Evolutionary conservation across 192 early-diverging fungal genomes (phyloP).

Genomic region (Coemansia furcata): DNA sequence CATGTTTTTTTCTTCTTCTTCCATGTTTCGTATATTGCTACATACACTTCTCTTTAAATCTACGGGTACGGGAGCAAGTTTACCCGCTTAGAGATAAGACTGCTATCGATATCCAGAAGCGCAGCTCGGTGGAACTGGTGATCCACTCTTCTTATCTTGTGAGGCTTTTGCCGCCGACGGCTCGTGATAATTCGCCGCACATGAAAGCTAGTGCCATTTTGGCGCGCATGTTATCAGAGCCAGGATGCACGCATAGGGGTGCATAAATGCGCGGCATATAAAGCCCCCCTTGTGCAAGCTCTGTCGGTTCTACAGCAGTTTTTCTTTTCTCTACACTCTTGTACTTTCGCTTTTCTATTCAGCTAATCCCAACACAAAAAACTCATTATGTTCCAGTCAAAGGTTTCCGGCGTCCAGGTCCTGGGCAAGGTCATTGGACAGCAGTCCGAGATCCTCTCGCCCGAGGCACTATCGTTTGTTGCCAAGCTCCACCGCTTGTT

Average conservation of each 20-base stretch:
- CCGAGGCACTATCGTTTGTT: slow-evolving; percentile 79
- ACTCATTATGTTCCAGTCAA: slow-evolving; percentile 42
- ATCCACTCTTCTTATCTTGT: neutral
- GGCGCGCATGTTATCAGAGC: neutral
- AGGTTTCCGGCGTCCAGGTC: slow-evolving; percentile 70
- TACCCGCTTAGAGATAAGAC: neutral
- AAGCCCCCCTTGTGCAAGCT: neutral
- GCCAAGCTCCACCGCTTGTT: slow-evolving; percentile 89
- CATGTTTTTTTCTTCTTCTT: neutral
- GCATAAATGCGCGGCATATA: neutral
- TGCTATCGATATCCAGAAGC: neutral
- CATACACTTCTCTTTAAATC: neutral
- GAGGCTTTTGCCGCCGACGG: neutral
- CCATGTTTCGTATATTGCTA: neutral
- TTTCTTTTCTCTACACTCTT: slow-evolving; percentile 4
- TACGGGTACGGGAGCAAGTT: neutral
- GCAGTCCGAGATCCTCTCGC: slow-evolving; percentile 77
- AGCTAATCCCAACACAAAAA: neutral
- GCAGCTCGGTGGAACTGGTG: slow-evolving; percentile 3
- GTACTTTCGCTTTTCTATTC: neutral
- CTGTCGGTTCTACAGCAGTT: neutral
- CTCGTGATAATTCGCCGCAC: slow-evolving; percentile 1
- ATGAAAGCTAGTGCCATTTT: neutral
- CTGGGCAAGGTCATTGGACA: slow-evolving; percentile 64
- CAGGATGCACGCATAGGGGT: neutral